Evolutionary conservation across 2,329 filamentous ascomycete genomes (phyloP).

Genomic region (Chalara sp.): DNA sequence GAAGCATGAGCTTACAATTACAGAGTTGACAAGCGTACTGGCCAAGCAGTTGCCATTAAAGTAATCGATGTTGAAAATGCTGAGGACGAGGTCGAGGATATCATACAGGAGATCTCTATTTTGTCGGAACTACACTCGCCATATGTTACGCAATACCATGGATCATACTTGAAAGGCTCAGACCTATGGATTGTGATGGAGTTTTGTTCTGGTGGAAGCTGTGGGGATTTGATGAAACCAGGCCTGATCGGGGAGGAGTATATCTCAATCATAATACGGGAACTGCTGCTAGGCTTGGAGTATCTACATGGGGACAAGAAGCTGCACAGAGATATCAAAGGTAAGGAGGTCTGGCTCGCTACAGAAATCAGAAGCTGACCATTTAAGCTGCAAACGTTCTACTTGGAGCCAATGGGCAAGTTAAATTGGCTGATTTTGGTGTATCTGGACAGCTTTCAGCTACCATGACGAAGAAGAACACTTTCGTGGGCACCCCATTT

Average conservation of each 20-base stretch:
- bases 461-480: constrained; percentile 99
- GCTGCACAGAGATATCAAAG: constrained; percentile 92
- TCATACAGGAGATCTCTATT: constrained; percentile 97
- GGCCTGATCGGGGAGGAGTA: constrained; percentile 89
- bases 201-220: constrained; percentile 94
- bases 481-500: constrained; percentile 95
- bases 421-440: constrained; percentile 95
- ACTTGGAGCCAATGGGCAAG: constrained; percentile 82
- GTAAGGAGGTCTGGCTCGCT: constrained; percentile 37
- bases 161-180: constrained; percentile 90
- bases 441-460: constrained; percentile 94
- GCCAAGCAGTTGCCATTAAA: constrained; percentile 94
- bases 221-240: constrained; percentile 91
- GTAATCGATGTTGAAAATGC: constrained; percentile 98
- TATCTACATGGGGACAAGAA: constrained; percentile 96
- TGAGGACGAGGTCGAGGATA: constrained; percentile 98
- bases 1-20: constrained; percentile 14
- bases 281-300: constrained; percentile 82
- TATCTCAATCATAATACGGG: constrained; percentile 89
- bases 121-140: constrained; percentile 92
- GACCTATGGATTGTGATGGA: constrained; percentile 99
- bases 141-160: constrained; percentile 96
- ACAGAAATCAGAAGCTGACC: constrained; percentile 3
- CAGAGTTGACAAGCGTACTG: constrained; percentile 87
- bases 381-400: constrained; percentile 80